A percentile compares a stretch with the other conserved stretches of the same genome.
These are phyloP conservation scores for Termitomyces sp. DNA, from an alignment of 768 basidiomycete genomes.

Conservation along the genomic window DNA sequence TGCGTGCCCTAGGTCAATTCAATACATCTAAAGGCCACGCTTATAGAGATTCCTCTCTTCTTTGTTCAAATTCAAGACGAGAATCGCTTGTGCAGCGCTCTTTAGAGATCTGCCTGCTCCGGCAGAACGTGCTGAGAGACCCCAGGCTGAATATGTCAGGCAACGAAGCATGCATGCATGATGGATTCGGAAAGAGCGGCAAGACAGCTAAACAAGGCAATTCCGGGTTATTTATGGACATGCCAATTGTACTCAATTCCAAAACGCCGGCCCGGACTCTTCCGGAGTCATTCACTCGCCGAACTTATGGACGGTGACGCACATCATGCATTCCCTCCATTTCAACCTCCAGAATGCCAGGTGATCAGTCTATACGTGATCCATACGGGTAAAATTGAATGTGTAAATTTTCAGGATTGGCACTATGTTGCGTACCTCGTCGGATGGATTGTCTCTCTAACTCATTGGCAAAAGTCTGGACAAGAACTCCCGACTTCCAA, in stretches of 20 bases:
- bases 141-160: not conserved
- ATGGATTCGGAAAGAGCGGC: conserved; percentile 4
- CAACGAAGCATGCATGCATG: conserved; percentile 1
- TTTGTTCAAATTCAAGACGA: too few species aligned
- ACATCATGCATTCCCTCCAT: not conserved
- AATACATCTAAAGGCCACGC: too few species aligned
- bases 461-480: not conserved
- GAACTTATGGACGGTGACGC: not conserved
- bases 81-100: too few species aligned
- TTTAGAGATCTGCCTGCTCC: not conserved
- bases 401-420: not conserved
- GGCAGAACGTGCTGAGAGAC: not conserved
- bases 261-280: not conserved
- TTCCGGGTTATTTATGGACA: conserved; percentile 15
- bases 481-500: not conserved
- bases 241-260: conserved; percentile 12
- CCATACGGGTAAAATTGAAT: not conserved
- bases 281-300: not conserved
- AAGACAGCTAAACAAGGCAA: conserved; percentile 17
- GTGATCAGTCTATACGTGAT: not conserved
- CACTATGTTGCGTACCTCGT: conserved; percentile 11
- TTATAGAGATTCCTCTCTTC: too few species aligned
- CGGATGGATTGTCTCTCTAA: conserved; percentile 7
- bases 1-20: too few species aligned
- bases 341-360: conserved; percentile 5